A percentile compares a stretch with the other conserved stretches of the same genome.
phyloP scores from a whole-genome alignment of 176 grass and related monocot genomes.

The Hordeum marinum region DNA sequence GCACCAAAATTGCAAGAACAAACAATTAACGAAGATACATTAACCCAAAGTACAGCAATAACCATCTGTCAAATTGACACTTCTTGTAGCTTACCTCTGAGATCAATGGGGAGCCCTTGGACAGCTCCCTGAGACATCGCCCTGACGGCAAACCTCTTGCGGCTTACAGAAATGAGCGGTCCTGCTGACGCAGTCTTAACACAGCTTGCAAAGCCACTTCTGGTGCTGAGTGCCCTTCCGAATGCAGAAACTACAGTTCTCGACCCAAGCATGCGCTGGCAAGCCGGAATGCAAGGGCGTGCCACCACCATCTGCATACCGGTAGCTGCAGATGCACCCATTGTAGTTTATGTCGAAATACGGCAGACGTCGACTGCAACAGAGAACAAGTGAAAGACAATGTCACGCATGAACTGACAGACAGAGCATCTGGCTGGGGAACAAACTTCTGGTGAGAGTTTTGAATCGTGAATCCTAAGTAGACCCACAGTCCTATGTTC shows the following conservation, averaged over 20 bases:
- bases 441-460: background rate
- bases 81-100: constrained; percentile 47
- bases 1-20: background rate
- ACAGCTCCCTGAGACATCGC: constrained; percentile 49
- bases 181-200: background rate
- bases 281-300: constrained; percentile 34
- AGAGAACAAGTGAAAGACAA: background rate
- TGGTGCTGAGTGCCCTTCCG: constrained; percentile 17
- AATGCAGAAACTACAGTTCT: constrained; percentile 23
- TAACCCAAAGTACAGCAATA: background rate
- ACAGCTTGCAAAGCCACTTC: constrained; percentile 27
- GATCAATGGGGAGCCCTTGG: constrained; percentile 76
- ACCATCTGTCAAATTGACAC: background rate
- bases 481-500: background rate
- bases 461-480: background rate
- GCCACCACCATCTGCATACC: constrained; percentile 40
- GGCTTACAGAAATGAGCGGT: constrained; percentile 6
- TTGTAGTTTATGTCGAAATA: background rate
- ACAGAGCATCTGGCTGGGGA: background rate
- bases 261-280: constrained; percentile 15
- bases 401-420: background rate
- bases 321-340: constrained; percentile 48
- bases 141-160: constrained; percentile 41
- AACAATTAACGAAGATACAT: background rate
- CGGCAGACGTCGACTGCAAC: background rate